Evolutionary conservation across 257 asterid species (phyloP), one percentile per base, ranked within the genome.

Genomic region (Orobanche coerulescens): DNA sequence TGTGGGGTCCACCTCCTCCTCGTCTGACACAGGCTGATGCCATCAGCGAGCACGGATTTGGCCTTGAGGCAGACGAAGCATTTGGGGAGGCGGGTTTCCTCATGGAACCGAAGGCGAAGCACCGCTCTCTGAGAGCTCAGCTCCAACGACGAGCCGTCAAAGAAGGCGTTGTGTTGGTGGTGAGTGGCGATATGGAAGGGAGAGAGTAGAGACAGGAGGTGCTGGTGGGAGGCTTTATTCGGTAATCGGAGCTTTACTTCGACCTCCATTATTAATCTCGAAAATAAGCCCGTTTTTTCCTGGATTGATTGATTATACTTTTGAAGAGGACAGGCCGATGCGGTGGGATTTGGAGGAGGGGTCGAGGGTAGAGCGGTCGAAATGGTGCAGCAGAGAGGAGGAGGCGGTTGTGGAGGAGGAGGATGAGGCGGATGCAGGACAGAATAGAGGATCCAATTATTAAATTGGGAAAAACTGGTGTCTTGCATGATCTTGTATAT

Each of bases 21-120:
- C 98, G 53, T 88, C 95, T 64, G 6, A 81, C 97, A 9, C 95
- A n/a, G 86, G 72, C 95, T 88, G 59, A 92, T 84, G 3, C 98
- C 98, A 49, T 84, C 75, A 4, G 80, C 34, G 23, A 92, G 76
- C 31, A 82, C 85, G 53, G 94, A 93, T 47, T 92, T 92, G 16
- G 86, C 95, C 76, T 88, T 92, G 73, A 88, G 78, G 68, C 80
- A 79, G 58, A 79, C 77, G 60, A 88, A 70, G 64, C 95, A 92
- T 70, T 81, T 84, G 49, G 87, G 83, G 16, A 53, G 34, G 26
- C 59, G 58, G 52, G 79, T 61, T 11, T 79, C 76, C 40, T 92
- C 95, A 76, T 86, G 88, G 78, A 88, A 92, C 26, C 95, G 95
- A 64, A 92, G 84, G 9, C 98, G 94, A 58, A 92, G 92, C 57